Percentiles rank a stretch among this genome's conserved stretches.
These are phyloP conservation scores for Tricholoma furcatifolium DNA, from an alignment of 768 basidiomycete genomes.

Conservation along the genomic window DNA sequence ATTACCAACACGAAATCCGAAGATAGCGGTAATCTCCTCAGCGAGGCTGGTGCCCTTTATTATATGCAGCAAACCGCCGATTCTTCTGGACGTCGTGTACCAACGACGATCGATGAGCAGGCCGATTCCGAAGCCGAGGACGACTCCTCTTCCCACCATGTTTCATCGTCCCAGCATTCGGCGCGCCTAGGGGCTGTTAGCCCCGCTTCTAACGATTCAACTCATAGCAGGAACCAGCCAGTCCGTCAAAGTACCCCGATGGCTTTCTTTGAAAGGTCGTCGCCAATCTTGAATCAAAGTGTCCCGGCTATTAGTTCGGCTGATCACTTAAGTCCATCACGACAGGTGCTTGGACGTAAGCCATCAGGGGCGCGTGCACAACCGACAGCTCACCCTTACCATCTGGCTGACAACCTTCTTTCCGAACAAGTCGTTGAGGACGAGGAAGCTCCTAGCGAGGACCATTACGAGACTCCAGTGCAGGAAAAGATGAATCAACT, in stretches of 20 bases:
- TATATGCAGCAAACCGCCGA: slow-evolving; percentile 54
- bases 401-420: slow-evolving; percentile 35
- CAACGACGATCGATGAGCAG: slow-evolving; percentile 43
- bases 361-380: slow-evolving; percentile 84
- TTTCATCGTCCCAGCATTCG: slow-evolving; percentile 3
- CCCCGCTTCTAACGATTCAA: slow-evolving; percentile 8
- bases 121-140: slow-evolving; percentile 35
- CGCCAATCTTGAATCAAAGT: slow-evolving; percentile 17
- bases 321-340: slow-evolving; percentile 33
- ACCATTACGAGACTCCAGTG: slow-evolving; percentile 10
- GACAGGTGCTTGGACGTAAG: slow-evolving; percentile 58
- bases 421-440: slow-evolving; percentile 36
- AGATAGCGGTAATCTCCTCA: slow-evolving; percentile 36
- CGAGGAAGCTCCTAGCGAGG: slow-evolving; percentile 24
- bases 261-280: slow-evolving; percentile 30
- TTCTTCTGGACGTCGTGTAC: slow-evolving; percentile 32
- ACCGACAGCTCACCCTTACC: slow-evolving; percentile 42
- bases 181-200: slow-evolving; percentile 8
- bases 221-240: slow-evolving; percentile 20
- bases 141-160: slow-evolving; percentile 18
- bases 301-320: slow-evolving; percentile 19
- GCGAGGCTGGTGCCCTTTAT: slow-evolving; percentile 65
- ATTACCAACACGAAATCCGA: slow-evolving; percentile 24
- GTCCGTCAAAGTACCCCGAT: slow-evolving; percentile 37
- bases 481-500: slow-evolving; percentile 8